Evolutionary conservation across 345 rosid genomes (phyloP), one percentile per base, ranked within the genome.

Genomic region (Corchorus olitorius): DNA sequence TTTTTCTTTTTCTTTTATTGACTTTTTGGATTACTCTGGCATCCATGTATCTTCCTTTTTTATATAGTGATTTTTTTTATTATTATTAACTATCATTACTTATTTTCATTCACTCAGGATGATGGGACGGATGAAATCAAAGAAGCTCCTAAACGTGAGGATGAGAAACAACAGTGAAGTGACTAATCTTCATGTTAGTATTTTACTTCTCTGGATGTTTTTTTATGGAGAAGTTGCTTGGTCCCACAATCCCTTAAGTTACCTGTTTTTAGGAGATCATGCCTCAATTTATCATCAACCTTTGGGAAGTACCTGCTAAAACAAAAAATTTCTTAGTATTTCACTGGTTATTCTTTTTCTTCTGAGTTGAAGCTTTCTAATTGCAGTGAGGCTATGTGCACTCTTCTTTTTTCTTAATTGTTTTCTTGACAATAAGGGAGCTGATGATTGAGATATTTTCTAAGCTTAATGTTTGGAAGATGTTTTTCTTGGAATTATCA

Each of bases 61-160:
- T 27, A 27, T 65, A 11, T 14, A 34, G 2, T 33, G 16, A 45
- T 50, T 27, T 19, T 41, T 37, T 55, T 27, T 27, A 27, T 27
- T 0, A 27, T 27, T 33, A 56, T 35, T 78, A 73, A 80, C 34
- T 72, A 50, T 63, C 63, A 19, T 59, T 39, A 27, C 27, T 41
- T 68, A 45, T 45, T 78, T 3, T 49, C 11, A 43, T 76, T 54
- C 39, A 8, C 71, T 15, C 63, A 85, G 88, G 88, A 85, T 34
- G 86, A 85, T 8, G 88, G 86, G 34, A 72, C 88, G 1, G 86
- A 85, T 37, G 88, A 85, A 61, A 85, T 85, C 80, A 85, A 85
- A 76, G 88, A 81, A 74, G 86, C 83, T 39, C 49, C 86, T 37
- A 85, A 85, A 73, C 75, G 64, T 6, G 88, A 85, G 76, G 86